A percentile compares a stretch with the other conserved stretches of the same genome.
phyloP scores from a whole-genome alignment of 441 rosid species.

The Euphorbia celastroides region DNA sequence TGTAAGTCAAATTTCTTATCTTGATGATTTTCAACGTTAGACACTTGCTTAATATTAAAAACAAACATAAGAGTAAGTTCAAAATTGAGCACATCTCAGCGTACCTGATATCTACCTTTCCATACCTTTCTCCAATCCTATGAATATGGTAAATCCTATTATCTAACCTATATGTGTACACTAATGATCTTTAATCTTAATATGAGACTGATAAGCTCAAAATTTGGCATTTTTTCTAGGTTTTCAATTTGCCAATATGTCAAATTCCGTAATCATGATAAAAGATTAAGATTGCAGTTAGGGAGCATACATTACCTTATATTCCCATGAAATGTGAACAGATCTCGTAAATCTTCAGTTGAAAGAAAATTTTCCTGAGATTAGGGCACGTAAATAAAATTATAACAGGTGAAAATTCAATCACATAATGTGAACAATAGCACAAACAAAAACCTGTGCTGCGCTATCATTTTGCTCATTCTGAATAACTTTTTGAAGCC shows the following conservation, averaged over 20 bases:
- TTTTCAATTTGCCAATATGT: background rate
- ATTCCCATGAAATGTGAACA: slow-evolving; percentile 74
- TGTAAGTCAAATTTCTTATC: background rate
- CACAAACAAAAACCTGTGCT: slow-evolving; percentile 41
- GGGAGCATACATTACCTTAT: slow-evolving; percentile 42
- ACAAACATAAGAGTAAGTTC: background rate
- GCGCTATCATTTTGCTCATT: slow-evolving; percentile 49
- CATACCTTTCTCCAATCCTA: too few relatives aligned
- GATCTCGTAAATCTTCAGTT: slow-evolving; percentile 78
- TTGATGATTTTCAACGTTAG: background rate
- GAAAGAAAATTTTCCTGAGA: slow-evolving; percentile 85
- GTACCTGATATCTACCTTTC: too few relatives aligned
- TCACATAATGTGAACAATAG: slow-evolving; percentile 13
- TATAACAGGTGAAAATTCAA: slow-evolving; percentile 12
- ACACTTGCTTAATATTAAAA: background rate
- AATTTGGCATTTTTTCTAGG: background rate
- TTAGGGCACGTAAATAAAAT: slow-evolving; percentile 19
- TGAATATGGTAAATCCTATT: too few relatives aligned
- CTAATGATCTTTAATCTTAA: background rate
- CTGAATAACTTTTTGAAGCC: slow-evolving; percentile 95
- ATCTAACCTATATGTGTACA: too few relatives aligned
- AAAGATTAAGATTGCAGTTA: slow-evolving; percentile 14
- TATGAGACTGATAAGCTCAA: slow-evolving; percentile 3
- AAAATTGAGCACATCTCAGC: too few relatives aligned
- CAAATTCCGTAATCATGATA: background rate